Percentiles rank a stretch among this genome's conserved stretches.
These are phyloP conservation scores for Russula griseocarnosa DNA, from an alignment of 768 basidiomycete genomes.

Conservation along the genomic window DNA sequence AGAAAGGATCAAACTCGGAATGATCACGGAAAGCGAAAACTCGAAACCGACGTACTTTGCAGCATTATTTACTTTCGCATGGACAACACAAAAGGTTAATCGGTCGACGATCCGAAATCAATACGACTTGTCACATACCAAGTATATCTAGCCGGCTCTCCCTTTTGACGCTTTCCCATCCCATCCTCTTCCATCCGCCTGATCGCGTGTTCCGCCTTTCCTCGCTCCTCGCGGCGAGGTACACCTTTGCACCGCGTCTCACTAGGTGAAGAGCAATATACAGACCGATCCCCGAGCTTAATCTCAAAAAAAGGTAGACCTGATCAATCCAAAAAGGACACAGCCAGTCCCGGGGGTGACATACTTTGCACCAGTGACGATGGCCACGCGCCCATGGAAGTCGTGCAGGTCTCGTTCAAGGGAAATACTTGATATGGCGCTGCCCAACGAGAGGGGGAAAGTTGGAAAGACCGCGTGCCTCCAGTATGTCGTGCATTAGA, in stretches of 20 bases:
- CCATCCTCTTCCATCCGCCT: conserved; percentile 36
- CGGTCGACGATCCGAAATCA: conserved; percentile 3
- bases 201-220: conserved; percentile 35
- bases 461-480: neutral
- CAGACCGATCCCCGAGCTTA: conserved; percentile 23
- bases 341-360: conserved; percentile 19
- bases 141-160: conserved; percentile 46
- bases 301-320: neutral
- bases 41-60: conserved; percentile 38
- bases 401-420: conserved; percentile 44
- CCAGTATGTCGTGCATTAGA: neutral
- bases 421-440: conserved; percentile 27
- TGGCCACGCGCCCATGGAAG: conserved; percentile 43
- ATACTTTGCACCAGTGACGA: conserved; percentile 51
- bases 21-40: too few species aligned
- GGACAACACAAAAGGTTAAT: neutral
- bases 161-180: conserved; percentile 33
- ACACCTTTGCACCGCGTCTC: conserved; percentile 43
- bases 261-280: conserved; percentile 34
- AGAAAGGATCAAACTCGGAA: neutral
- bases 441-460: conserved; percentile 10
- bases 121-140: conserved; percentile 35
- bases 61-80: conserved; percentile 50
- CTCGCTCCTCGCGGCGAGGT: conserved; percentile 38
- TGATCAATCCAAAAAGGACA: neutral